Base-by-base conservation (phyloP, 345 rosid genomes). In the Eucalyptus shirleyi region DNA sequence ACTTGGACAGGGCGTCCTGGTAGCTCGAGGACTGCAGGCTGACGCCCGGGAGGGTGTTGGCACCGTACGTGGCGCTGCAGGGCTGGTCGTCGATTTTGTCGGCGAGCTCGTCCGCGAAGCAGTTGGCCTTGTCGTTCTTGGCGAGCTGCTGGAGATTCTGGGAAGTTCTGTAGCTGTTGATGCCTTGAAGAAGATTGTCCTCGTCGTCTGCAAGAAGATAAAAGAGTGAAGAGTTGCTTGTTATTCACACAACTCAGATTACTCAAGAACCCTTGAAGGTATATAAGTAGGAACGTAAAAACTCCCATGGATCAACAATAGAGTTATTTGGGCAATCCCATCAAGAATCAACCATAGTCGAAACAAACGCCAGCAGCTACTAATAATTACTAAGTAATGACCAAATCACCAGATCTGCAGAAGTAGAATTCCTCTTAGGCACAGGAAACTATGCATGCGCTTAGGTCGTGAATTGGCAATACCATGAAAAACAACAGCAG, bases 151-250 rank as follows among this genome's bases (percentile, higher is more conserved):
- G 92, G 47, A 96, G 95, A 72, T 86, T 92, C 49, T 87, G 85
- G 4, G 96, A 86, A 42, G 92, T 92, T 86, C 99, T 87, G 92
- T 93, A 95, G 90, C 95, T 94, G 94, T 97, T 95, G 77, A 97
- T 90, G 83, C 97, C 98, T 91, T 95, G 97, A 19, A 96, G 95
- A 89, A 96, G 95, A 89, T 91, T 88, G 91, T 95, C 95, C 90
- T 95, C 95, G 14, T 91, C 95, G 12, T 95, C 99, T 95, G 94
- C 86, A 62, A 26, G 26, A 83, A 44, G 34, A 50, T 9, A 34
- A 24, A 30, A 53, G 44, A 53, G 45, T 21, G 65, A 34, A 47
- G 88, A 53, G 65, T 77, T 37, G 21, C 47, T 37, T 8, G 28
- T 77, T 21, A 69, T 32, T 69, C 81, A 69, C 24, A 34, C 81